Percentiles rank a stretch among this genome's conserved stretches.
Evolutionary conservation across 2,329 filamentous ascomycete genomes (phyloP).

Genomic region (Fusarium nematophilum): DNA sequence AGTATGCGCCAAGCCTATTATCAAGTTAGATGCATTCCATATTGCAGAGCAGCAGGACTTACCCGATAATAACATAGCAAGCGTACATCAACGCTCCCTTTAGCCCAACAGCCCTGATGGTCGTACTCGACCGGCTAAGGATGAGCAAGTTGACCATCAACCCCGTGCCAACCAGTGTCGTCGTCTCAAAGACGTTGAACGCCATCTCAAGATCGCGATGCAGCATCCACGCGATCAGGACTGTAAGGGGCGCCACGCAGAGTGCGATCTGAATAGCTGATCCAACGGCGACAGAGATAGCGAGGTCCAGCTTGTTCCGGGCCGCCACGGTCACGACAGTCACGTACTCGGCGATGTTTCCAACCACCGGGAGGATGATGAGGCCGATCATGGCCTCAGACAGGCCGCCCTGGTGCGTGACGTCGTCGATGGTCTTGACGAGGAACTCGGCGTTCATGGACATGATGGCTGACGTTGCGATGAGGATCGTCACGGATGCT

Average conservation of each 20-base stretch:
- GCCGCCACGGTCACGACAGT: conserved; percentile 69
- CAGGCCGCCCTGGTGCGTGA: conserved; percentile 61
- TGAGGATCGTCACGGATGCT: conserved; percentile 62
- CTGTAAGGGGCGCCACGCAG: conserved; percentile 69
- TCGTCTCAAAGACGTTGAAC: conserved; percentile 81
- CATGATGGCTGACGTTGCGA: conserved; percentile 66
- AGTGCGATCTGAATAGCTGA: conserved; percentile 71
- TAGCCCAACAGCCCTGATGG: conserved; percentile 60
- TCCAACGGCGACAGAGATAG: conserved; percentile 70
- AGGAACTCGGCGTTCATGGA: conserved; percentile 72
- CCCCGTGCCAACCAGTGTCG: conserved; percentile 76
- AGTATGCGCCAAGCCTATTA: conserved; percentile 29
- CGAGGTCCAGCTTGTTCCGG: conserved; percentile 71
- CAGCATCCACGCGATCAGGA: conserved; percentile 69
- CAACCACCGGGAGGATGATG: conserved; percentile 71
- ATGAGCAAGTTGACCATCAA: conserved; percentile 82
- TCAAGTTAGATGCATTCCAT: neutral
- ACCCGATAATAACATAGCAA: conserved; percentile 64
- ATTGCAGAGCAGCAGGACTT: neutral
- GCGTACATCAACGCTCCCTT: conserved; percentile 69
- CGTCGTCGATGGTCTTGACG: conserved; percentile 67
- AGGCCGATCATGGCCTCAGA: conserved; percentile 70
- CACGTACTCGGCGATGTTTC: conserved; percentile 73
- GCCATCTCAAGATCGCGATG: conserved; percentile 70
- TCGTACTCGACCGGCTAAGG: conserved; percentile 76